Base-by-base conservation (phyloP, 2,329 filamentous ascomycete species). In the Curvularia lunata region DNA sequence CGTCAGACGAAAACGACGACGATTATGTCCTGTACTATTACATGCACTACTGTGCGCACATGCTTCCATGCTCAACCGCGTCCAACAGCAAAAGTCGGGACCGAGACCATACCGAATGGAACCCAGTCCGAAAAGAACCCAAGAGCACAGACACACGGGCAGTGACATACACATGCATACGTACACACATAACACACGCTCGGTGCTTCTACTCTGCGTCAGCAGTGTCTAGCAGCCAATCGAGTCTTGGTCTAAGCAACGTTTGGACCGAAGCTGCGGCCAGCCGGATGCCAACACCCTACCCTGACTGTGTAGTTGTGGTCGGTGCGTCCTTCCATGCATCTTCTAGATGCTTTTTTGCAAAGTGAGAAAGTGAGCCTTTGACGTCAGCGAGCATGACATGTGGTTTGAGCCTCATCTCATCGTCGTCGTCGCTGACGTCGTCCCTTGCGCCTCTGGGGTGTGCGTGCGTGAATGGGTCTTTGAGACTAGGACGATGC, bases 341-440 rank as follows among this genome's bases (percentile, higher is more conserved):
- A 30, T 9, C 21, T 49, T 50, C 46, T 45, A 55, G 52, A 55
- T 40, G 46, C 30, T 46, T 30, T 16, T 23, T 47, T 51, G 50
- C 28, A 9, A 23, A n/a, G 23, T 27, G 21, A 30, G 9, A 30
- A 30, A 2, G 27, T 16, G n/a, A 13, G 13, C 48, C 19, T 37
- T 37, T 37, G 38, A 50, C 52, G 18, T 28, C 18, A 21, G 40
- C 8, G 28, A 30, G 18, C n/a, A 28, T 47, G 25, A 21, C 23
- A 37, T 38, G 16, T n/a, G 32, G 18, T 23, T 30, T 34, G 38
- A 42, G 38, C 38, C 46, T 19, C 52, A 55, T 45, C n/a, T 28
- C 28, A 37, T n/a, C 32, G 13, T 37, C 16, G 13, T 25, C 23
- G 23, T 18, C n/a, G 23, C 47, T 37, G 46, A 49, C 23, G 27